Evolutionary conservation across 78 protist species (phyloP).

Genomic region (Cyanophora paradoxa): DNA sequence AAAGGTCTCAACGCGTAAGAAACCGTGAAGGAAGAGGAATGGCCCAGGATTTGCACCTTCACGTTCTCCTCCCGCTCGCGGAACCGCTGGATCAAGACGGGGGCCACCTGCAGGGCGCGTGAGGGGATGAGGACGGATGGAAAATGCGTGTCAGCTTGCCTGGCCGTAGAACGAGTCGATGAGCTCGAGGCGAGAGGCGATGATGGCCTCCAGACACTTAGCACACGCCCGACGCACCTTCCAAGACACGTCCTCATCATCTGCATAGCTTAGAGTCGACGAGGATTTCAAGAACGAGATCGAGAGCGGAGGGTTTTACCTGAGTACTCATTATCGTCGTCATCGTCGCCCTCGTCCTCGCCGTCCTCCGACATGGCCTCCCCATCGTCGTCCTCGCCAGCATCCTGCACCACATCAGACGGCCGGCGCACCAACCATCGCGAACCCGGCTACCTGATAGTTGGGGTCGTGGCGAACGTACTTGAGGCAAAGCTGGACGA

Average conservation of each 20-base stretch:
- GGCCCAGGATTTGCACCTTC: slow-evolving; percentile 27
- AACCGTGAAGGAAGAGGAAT: no score
- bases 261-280: no score
- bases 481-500: slow-evolving; percentile 27
- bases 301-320: no score
- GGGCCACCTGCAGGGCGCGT: slow-evolving; percentile 45
- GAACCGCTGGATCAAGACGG: slow-evolving; percentile 46
- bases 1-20: no score
- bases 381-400: no score
- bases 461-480: slow-evolving; percentile 79
- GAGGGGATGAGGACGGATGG: no score
- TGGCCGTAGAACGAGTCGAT: no score
- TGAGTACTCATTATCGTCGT: slow-evolving; percentile 55
- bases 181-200: slow-evolving; percentile 52
- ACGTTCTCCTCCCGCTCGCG: slow-evolving; percentile 85
- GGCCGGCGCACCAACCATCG: no score
- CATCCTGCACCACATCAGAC: no score
- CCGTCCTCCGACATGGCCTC: slow-evolving; percentile 48
- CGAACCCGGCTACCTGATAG: no score
- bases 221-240: slow-evolving; percentile 85
- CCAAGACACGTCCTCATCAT: slow-evolving; percentile 90
- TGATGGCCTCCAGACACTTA: slow-evolving; percentile 58
- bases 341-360: slow-evolving; percentile 40
- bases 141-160: no score
- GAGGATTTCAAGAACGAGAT: no score